Conservation (phyloP, 805 yeast genomes). For the Ogataea dorogensis region DNA sequence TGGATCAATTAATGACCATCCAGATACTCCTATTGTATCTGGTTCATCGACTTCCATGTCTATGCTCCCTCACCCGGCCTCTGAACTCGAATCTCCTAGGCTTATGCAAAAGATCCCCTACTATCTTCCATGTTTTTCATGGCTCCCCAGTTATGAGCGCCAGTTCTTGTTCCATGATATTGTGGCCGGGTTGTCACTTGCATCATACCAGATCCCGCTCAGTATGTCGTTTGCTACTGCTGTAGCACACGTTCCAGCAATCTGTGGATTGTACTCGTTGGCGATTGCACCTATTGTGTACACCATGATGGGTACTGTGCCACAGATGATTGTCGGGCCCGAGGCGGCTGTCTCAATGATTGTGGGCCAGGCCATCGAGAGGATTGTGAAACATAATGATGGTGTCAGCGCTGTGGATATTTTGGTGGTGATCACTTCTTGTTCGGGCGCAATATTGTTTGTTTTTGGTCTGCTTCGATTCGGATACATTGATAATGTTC, state of each 20-base stretch:
- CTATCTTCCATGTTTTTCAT: constrained; percentile 64
- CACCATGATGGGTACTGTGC: constrained; percentile 78
- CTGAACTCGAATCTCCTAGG: neutral
- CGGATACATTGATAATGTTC: constrained; percentile 80
- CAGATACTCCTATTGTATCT: too few species aligned
- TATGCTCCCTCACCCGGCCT: too few species aligned
- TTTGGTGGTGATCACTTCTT: constrained; percentile 66
- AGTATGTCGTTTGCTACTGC: constrained; percentile 80
- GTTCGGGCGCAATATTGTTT: constrained; percentile 71
- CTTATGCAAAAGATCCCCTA: constrained; percentile 44
- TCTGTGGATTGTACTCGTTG: constrained; percentile 74
- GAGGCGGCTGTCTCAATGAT: constrained; percentile 85
- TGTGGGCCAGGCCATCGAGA: constrained; percentile 75
- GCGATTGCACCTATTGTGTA: constrained; percentile 79
- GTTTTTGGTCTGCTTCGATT: constrained; percentile 77
- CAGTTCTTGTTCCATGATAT: constrained; percentile 55
- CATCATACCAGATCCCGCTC: constrained; percentile 88
- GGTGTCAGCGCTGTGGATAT: constrained; percentile 49
- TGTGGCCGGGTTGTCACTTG: constrained; percentile 81
- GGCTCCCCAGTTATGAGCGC: constrained; percentile 55
- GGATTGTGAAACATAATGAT: constrained; percentile 43
- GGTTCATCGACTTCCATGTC: too few species aligned
- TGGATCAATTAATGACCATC: constrained; percentile 4
- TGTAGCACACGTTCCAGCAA: constrained; percentile 78
- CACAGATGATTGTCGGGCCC: constrained; percentile 88